phyloP scores from a whole-genome alignment of 257 asterid genomes.

The Salvia hispanica region DNA sequence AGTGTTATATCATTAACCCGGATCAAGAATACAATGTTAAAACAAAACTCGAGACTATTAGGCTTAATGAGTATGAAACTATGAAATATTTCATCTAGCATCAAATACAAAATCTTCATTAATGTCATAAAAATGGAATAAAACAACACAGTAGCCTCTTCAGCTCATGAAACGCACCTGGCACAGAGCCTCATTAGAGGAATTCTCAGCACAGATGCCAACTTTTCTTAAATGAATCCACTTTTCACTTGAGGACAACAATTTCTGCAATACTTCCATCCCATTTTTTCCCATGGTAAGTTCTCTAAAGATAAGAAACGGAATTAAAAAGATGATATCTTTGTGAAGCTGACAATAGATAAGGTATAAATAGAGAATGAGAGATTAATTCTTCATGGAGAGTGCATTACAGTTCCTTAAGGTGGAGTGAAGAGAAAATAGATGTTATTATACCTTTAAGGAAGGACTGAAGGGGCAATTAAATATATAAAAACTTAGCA shows the following conservation, averaged over 20 bases:
- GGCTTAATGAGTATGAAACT: background rate
- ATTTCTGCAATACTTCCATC: slow-evolving; percentile 63
- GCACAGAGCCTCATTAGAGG: slow-evolving; percentile 89
- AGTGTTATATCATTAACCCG: background rate
- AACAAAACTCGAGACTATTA: background rate
- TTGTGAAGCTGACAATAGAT: slow-evolving; percentile 11
- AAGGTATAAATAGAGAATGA: background rate
- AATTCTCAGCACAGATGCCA: slow-evolving; percentile 49
- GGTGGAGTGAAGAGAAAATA: background rate
- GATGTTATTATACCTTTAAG: background rate
- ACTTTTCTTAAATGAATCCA: slow-evolving; percentile 64
- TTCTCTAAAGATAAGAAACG: slow-evolving; percentile 50
- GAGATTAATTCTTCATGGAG: slow-evolving; percentile 10
- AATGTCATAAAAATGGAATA: background rate
- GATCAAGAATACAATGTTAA: background rate
- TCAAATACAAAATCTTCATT: too few species aligned
- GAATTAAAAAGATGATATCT: slow-evolving; percentile 31
- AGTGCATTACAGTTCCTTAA: background rate
- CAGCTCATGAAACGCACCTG: slow-evolving; percentile 49
- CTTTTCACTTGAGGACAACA: slow-evolving; percentile 57
- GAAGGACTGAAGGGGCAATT: background rate
- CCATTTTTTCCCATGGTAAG: slow-evolving; percentile 52
- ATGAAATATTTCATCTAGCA: too few species aligned
- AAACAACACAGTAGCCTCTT: background rate
- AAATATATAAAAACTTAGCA: background rate